Evolutionary conservation across 2,329 filamentous ascomycete species (phyloP).

Genomic region (Fusarium poae): DNA sequence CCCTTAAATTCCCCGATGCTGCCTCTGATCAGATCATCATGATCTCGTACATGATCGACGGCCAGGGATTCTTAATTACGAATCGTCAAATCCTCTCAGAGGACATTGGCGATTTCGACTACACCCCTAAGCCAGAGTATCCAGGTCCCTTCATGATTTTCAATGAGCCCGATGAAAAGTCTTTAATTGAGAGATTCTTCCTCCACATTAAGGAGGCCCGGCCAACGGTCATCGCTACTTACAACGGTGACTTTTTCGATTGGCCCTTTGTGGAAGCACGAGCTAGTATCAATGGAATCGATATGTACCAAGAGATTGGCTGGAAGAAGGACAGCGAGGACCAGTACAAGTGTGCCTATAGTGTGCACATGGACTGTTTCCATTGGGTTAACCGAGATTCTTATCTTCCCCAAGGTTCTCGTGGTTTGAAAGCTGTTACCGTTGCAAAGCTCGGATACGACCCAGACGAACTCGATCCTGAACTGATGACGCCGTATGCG

Average conservation of each 20-base stretch:
- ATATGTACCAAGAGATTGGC: slow-evolving; percentile 99
- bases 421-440: slow-evolving; percentile 96
- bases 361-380: slow-evolving; percentile 99
- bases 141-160: slow-evolving; percentile 96
- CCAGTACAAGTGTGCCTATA: slow-evolving; percentile 95
- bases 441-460: slow-evolving; percentile 98
- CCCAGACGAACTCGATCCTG: slow-evolving; percentile 95
- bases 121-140: slow-evolving; percentile 97
- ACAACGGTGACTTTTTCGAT: slow-evolving; percentile 99
- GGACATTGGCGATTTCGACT: slow-evolving; percentile 97
- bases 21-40: slow-evolving; percentile 99
- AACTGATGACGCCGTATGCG: slow-evolving; percentile 95
- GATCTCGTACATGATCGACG: slow-evolving; percentile 99
- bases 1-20: slow-evolving; percentile 95
- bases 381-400: slow-evolving; percentile 99
- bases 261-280: slow-evolving; percentile 98
- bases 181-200: slow-evolving; percentile 90
- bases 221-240: slow-evolving; percentile 98
- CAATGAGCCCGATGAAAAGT: slow-evolving; percentile 95
- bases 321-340: slow-evolving; percentile 96
- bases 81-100: slow-evolving; percentile 98
- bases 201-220: slow-evolving; percentile 93
- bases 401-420: slow-evolving; percentile 95
- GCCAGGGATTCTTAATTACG: slow-evolving; percentile 96
- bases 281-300: slow-evolving; percentile 93